phyloP scores from a whole-genome alignment of 805 yeast species.

The Zygotorulaspora florentina region DNA sequence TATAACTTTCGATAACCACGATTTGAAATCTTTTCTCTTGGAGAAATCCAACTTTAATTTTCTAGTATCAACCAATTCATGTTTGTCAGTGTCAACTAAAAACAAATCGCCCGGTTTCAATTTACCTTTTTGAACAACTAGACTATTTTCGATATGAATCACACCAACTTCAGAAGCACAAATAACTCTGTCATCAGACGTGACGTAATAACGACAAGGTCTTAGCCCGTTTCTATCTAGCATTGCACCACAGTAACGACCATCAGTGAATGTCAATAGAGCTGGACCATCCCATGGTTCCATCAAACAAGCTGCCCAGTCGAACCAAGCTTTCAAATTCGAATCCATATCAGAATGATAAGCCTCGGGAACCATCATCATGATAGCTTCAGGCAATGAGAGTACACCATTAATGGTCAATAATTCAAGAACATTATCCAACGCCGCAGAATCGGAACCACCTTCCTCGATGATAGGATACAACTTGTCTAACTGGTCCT shows the following conservation, averaged over 20 bases:
- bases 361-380: constrained; percentile 96
- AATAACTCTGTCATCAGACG: constrained; percentile 90
- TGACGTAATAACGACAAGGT: constrained; percentile 96
- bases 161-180: constrained; percentile 99
- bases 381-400: constrained; percentile 92
- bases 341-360: constrained; percentile 98
- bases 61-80: constrained; percentile 88
- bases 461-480: constrained; percentile 98
- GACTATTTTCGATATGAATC: constrained; percentile 78
- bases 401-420: constrained; percentile 87
- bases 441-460: constrained; percentile 97
- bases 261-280: constrained; percentile 92
- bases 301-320: constrained; percentile 99
- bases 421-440: constrained; percentile 91
- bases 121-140: constrained; percentile 85
- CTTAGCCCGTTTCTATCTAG: constrained; percentile 95
- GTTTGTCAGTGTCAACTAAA: constrained; percentile 88
- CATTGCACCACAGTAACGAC: constrained; percentile 97
- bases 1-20: constrained; percentile 87
- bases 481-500: constrained; percentile 83
- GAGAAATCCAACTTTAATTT: constrained; percentile 80
- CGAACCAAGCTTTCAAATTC: constrained; percentile 89
- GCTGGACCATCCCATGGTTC: constrained; percentile 99
- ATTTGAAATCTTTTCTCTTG: constrained; percentile 81
- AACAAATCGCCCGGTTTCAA: constrained; percentile 95